Evolutionary conservation across 169 alveolate species (phyloP).

Genomic region (Theileria parva): DNA sequence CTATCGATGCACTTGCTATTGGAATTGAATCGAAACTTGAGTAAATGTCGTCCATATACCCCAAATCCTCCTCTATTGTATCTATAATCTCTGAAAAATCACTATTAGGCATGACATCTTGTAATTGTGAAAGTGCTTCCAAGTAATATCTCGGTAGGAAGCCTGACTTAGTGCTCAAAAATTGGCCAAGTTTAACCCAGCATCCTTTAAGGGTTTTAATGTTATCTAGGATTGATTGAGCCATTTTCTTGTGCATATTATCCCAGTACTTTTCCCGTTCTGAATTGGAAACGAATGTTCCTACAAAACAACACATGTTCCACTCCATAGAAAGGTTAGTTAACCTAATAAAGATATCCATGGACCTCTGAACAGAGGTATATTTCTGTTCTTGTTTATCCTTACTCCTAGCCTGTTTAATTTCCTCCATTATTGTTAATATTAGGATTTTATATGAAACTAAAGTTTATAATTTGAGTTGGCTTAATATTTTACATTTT

Average conservation of each 20-base stretch:
- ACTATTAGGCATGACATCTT: constrained; percentile 87
- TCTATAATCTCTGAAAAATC: constrained; percentile 71
- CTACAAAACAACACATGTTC: constrained; percentile 62
- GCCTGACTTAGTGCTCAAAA: constrained; percentile 87
- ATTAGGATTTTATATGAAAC: background rate
- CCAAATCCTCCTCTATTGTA: constrained; percentile 80
- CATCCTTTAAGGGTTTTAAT: constrained; percentile 86
- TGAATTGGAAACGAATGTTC: constrained; percentile 44
- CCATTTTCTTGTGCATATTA: constrained; percentile 84
- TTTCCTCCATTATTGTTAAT: background rate
- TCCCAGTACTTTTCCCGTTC: constrained; percentile 82
- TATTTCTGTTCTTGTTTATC: constrained; percentile 4
- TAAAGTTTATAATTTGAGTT: background rate
- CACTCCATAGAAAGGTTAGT: constrained; percentile 67
- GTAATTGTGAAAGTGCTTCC: constrained; percentile 81
- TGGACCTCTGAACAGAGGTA: constrained; percentile 49
- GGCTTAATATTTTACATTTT: background rate
- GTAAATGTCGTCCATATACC: constrained; percentile 68
- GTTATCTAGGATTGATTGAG: constrained; percentile 81
- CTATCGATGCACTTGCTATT: constrained; percentile 82
- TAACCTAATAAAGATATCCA: constrained; percentile 51
- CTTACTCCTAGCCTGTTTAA: background rate
- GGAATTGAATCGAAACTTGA: constrained; percentile 75
- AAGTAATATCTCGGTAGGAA: constrained; percentile 85
- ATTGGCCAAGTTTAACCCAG: constrained; percentile 93